Evolutionary conservation across 345 rosid species (phyloP).

Genomic region (Gossypium anomalum): DNA sequence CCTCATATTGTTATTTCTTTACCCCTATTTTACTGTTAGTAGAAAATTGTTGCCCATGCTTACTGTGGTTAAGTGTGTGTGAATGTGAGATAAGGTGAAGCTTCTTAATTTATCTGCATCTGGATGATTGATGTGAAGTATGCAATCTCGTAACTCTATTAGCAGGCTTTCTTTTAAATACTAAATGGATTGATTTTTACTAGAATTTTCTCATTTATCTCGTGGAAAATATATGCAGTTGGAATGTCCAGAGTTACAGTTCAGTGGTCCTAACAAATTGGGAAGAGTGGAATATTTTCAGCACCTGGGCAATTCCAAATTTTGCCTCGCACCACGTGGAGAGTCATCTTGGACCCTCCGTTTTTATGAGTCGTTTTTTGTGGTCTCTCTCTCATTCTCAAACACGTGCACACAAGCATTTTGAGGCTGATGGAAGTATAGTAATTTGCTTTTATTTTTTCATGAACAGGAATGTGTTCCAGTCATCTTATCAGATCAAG

Average conservation of each 20-base stretch:
- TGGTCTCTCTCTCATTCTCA: constrained; percentile 43
- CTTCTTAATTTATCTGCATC: background rate
- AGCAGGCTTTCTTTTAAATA: constrained; percentile 1
- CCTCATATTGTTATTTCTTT: background rate
- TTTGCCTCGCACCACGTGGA: constrained; percentile 96
- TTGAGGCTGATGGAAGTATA: background rate
- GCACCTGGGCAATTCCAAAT: constrained; percentile 84
- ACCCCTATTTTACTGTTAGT: background rate
- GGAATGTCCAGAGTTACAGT: constrained; percentile 94
- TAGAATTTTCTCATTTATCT: constrained; percentile 4
- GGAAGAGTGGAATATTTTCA: constrained; percentile 82
- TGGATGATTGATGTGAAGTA: constrained; percentile 6
- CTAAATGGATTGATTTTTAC: background rate
- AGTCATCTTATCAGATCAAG: constrained; percentile 81
- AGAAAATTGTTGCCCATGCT: background rate
- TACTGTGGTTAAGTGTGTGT: background rate
- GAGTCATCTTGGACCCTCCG: constrained; percentile 99
- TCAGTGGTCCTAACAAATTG: constrained; percentile 77
- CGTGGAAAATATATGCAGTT: constrained; percentile 46
- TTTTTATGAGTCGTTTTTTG: constrained; percentile 89
- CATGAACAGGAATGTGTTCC: constrained; percentile 88
- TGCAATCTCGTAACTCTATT: background rate
- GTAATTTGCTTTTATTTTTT: constrained; percentile 6
- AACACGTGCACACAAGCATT: background rate
- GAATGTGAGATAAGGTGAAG: background rate